These are phyloP conservation scores for Metschnikowia cerradonensis DNA, from an alignment of 805 yeast species.

Conservation along the genomic window DNA sequence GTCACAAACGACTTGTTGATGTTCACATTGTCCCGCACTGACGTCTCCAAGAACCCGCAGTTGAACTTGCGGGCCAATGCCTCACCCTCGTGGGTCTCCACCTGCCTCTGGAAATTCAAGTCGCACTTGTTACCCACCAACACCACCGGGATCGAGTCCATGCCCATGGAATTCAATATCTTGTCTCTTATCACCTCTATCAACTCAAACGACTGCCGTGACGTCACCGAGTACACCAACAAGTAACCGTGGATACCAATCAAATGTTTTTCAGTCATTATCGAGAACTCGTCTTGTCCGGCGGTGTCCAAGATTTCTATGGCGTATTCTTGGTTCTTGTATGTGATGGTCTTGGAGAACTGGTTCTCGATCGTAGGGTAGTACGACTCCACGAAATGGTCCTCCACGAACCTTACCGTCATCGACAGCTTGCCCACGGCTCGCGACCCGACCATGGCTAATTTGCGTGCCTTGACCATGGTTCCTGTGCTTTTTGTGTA, in stretches of 20 bases:
- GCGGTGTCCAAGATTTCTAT: slow-evolving; percentile 89
- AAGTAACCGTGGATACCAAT: slow-evolving; percentile 83
- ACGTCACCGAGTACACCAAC: slow-evolving; percentile 76
- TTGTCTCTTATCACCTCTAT: slow-evolving; percentile 76
- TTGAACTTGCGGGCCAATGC: slow-evolving; percentile 41
- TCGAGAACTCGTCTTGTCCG: slow-evolving; percentile 86
- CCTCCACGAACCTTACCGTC: slow-evolving; percentile 81
- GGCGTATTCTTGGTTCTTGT: slow-evolving; percentile 70
- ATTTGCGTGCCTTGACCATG: slow-evolving; percentile 58
- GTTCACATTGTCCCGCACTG: slow-evolving; percentile 45
- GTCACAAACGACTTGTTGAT: slow-evolving; percentile 54
- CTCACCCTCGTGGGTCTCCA: slow-evolving; percentile 28
- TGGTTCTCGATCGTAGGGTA: slow-evolving; percentile 91
- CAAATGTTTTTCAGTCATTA: slow-evolving; percentile 72
- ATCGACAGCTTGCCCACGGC: slow-evolving; percentile 87
- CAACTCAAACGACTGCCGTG: slow-evolving; percentile 73
- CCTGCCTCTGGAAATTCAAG: slow-evolving; percentile 18
- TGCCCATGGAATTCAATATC: slow-evolving; percentile 63
- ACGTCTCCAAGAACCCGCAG: slow-evolving; percentile 46
- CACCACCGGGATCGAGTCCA: slow-evolving; percentile 45
- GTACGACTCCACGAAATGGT: slow-evolving; percentile 82
- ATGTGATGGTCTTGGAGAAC: slow-evolving; percentile 63
- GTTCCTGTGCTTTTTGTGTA: neutral
- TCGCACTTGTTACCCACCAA: slow-evolving; percentile 25
- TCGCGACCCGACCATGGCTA: slow-evolving; percentile 84